Evolutionary conservation across 805 yeast genomes (phyloP).

Genomic region (Starmerella bombi): DNA sequence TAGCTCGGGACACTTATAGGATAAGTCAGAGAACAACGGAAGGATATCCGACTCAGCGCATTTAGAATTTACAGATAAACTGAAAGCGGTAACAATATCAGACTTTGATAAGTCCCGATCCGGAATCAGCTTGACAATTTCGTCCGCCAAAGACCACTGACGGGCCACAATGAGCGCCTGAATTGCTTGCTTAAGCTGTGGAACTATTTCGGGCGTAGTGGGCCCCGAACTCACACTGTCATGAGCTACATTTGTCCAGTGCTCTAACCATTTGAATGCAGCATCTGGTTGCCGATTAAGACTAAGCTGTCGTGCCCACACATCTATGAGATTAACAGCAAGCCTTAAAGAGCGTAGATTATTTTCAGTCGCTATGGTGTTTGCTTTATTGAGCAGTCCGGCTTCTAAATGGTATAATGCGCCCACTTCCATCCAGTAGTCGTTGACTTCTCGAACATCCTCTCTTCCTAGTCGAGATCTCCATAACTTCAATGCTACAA

Average conservation of each 20-base stretch:
- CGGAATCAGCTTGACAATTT: neutral
- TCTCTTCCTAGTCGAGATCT: constrained; percentile 9
- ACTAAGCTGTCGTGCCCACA: constrained; percentile 1
- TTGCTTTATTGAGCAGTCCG: constrained; percentile 12
- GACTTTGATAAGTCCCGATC: neutral
- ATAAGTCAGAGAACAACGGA: constrained; percentile 6
- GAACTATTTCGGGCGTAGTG: too few species aligned
- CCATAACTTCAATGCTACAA: constrained; percentile 19
- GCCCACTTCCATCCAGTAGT: constrained; percentile 21
- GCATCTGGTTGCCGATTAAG: neutral
- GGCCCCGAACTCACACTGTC: too few species aligned
- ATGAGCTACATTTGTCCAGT: constrained; percentile 3
- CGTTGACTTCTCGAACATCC: constrained; percentile 11
- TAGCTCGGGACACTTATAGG: constrained; percentile 7
- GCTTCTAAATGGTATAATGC: constrained; percentile 20
- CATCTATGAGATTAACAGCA: constrained; percentile 10
- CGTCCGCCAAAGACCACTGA: neutral
- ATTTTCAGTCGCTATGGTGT: constrained; percentile 9
- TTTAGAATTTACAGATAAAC: neutral
- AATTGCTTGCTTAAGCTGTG: neutral
- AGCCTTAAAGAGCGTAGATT: constrained; percentile 7
- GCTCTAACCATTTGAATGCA: neutral
- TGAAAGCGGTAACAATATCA: neutral
- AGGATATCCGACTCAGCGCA: constrained; percentile 1
- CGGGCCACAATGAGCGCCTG: neutral